Evolutionary conservation across 2,329 filamentous ascomycete species (phyloP).

Genomic region (Trichoderma cornu-damae): DNA sequence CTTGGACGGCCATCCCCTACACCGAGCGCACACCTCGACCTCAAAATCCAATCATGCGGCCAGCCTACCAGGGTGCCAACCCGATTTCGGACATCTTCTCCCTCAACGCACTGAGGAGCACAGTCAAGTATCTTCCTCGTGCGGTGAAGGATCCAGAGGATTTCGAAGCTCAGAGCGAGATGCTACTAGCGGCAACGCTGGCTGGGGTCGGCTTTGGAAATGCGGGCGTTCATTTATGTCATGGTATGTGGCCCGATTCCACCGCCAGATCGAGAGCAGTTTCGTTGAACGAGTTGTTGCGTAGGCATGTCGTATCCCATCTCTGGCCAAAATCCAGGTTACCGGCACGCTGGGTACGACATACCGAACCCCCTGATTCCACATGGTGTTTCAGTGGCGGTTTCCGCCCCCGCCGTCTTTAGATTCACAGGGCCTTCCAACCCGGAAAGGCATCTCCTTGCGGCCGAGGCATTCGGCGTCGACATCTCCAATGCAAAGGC

Average conservation of each 20-base stretch:
- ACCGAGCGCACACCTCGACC: constrained; percentile 79
- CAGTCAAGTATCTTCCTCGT: constrained; percentile 87
- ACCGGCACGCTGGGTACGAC: constrained; percentile 82
- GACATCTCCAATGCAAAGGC: constrained; percentile 83
- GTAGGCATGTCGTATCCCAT: constrained; percentile 94
- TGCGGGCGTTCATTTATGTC: constrained; percentile 80
- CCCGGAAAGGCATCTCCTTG: constrained; percentile 82
- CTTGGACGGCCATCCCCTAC: constrained; percentile 96
- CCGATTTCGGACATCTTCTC: constrained; percentile 98
- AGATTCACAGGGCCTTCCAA: constrained; percentile 87
- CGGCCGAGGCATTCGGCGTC: constrained; percentile 85
- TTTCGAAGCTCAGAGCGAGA: constrained; percentile 85
- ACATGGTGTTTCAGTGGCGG: constrained; percentile 91
- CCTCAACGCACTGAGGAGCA: constrained; percentile 73
- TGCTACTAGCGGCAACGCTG: constrained; percentile 90
- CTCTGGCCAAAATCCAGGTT: constrained; percentile 85
- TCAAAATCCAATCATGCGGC: constrained; percentile 80
- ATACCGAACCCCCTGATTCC: constrained; percentile 77
- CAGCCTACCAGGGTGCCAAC: constrained; percentile 95
- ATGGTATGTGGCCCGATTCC: constrained; percentile 41
- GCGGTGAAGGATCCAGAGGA: constrained; percentile 86
- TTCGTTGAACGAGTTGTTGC: neutral
- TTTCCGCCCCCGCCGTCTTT: constrained; percentile 91
- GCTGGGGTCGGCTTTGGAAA: constrained; percentile 97
- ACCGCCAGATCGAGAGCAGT: too few relatives aligned